Percentiles rank a stretch among this genome's conserved stretches.
Conservation (phyloP, 2,329 filamentous ascomycete genomes). For the Fusarium verrucosum region DNA sequence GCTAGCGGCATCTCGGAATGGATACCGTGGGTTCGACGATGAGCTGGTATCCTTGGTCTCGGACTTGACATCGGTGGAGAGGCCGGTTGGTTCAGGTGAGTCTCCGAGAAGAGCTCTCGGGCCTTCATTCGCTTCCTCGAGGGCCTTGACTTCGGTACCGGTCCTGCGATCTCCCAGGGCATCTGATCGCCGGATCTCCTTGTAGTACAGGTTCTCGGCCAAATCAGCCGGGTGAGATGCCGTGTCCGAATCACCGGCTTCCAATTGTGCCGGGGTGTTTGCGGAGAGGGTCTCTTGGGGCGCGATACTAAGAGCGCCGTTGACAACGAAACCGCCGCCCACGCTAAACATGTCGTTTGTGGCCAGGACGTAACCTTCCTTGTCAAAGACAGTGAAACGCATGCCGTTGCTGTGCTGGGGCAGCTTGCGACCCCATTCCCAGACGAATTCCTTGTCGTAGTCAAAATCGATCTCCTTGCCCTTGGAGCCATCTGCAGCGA, state of each 20-base stretch:
- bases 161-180: conserved; percentile 57
- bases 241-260: conserved; percentile 15
- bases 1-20: conserved; percentile 59
- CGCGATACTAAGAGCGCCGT: conserved; percentile 58
- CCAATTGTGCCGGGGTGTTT: conserved; percentile 18
- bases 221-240: conserved; percentile 56
- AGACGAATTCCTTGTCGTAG: conserved; percentile 59
- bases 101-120: conserved; percentile 17
- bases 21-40: conserved; percentile 54
- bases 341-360: conserved; percentile 63
- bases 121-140: conserved; percentile 38
- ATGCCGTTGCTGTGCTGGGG: conserved; percentile 62
- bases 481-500: conserved; percentile 47
- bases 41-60: conserved; percentile 25
- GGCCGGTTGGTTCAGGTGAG: neutral
- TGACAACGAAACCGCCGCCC: conserved; percentile 63
- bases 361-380: conserved; percentile 57
- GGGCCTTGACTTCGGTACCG: conserved; percentile 54
- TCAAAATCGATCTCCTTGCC: conserved; percentile 60
- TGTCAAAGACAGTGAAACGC: conserved; percentile 61
- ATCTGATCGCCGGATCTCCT: conserved; percentile 58
- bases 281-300: conserved; percentile 37
- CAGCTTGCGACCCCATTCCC: conserved; percentile 63
- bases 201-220: conserved; percentile 63
- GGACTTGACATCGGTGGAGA: conserved; percentile 28